Conservation (phyloP, 129 eudicot genomes). For the Helianthus tuberosus region DNA sequence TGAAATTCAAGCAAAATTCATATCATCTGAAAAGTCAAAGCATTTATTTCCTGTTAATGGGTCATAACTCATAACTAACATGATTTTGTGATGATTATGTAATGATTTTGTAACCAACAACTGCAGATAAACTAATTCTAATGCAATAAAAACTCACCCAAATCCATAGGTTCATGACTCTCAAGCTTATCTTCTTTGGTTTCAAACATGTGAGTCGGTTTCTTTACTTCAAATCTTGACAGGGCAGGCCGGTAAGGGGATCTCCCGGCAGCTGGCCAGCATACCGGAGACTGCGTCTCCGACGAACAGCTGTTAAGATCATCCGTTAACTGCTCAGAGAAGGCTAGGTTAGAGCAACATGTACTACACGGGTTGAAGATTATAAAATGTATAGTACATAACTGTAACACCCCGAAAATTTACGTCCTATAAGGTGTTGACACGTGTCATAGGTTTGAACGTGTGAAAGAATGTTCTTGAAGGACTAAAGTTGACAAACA, state of each 20-base stretch:
- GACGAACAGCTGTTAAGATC: no score
- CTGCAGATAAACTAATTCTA: background rate
- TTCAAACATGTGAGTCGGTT: constrained; percentile 35
- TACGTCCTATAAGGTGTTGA: no score
- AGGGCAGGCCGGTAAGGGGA: constrained; percentile 63
- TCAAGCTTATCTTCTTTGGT: constrained; percentile 41
- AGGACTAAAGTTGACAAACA: no score
- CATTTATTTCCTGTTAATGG: background rate
- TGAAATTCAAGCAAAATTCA: background rate
- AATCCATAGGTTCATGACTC: constrained; percentile 42
- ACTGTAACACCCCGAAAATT: no score
- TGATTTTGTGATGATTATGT: constrained; percentile 14
- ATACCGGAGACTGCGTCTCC: no score
- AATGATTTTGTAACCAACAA: background rate
- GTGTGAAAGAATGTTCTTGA: no score
- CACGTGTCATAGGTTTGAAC: no score
- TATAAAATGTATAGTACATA: no score
- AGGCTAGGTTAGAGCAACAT: no score
- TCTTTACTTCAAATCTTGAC: constrained; percentile 51
- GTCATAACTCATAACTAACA: background rate
- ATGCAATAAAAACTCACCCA: constrained; percentile 37
- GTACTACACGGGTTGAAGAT: no score
- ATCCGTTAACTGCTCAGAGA: no score
- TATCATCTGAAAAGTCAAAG: constrained; percentile 3
- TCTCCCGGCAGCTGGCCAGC: constrained; percentile 57